phyloP scores from a whole-genome alignment of 2,329 filamentous ascomycete species.

The Penicillium vulpinum region DNA sequence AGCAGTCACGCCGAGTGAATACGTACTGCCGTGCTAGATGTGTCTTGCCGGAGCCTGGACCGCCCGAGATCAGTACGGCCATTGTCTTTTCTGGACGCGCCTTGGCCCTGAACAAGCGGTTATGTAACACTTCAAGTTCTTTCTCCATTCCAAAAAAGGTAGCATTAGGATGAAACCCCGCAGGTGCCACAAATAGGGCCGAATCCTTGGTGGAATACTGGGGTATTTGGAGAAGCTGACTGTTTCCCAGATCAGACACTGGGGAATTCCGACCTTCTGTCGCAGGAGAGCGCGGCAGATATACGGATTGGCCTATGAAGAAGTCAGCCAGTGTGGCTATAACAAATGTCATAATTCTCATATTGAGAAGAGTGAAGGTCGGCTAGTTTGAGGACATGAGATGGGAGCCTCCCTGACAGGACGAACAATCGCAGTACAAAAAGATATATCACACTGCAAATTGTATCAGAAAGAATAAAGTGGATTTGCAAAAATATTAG shows the following conservation, averaged over 20 bases:
- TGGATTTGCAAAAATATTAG: neutral
- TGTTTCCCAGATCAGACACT: conserved; percentile 26
- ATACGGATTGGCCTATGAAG: conserved; percentile 34
- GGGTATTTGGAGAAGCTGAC: conserved; percentile 23
- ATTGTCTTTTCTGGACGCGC: conserved; percentile 60
- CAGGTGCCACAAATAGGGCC: conserved; percentile 50
- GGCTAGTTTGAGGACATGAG: conserved; percentile 17
- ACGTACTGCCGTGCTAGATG: conserved; percentile 69
- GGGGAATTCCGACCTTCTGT: conserved; percentile 29
- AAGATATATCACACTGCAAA: neutral
- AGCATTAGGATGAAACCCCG: conserved; percentile 63
- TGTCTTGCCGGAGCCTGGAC: conserved; percentile 68
- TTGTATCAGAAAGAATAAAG: neutral
- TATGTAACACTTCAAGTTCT: conserved; percentile 60
- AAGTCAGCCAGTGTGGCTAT: conserved; percentile 39
- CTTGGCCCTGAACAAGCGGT: conserved; percentile 59
- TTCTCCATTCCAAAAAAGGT: conserved; percentile 62
- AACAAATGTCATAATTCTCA: conserved; percentile 9
- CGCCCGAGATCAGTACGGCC: conserved; percentile 64
- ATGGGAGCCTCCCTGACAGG: conserved; percentile 20
- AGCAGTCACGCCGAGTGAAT: conserved; percentile 59
- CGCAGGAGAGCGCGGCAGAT: conserved; percentile 21
- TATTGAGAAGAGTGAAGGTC: conserved; percentile 13
- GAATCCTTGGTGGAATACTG: conserved; percentile 25
- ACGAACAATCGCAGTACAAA: conserved; percentile 19